Percentiles rank a stretch among this genome's conserved stretches.
Conservation (phyloP, 208 protist species). For the Porcisia hertigi region DNA sequence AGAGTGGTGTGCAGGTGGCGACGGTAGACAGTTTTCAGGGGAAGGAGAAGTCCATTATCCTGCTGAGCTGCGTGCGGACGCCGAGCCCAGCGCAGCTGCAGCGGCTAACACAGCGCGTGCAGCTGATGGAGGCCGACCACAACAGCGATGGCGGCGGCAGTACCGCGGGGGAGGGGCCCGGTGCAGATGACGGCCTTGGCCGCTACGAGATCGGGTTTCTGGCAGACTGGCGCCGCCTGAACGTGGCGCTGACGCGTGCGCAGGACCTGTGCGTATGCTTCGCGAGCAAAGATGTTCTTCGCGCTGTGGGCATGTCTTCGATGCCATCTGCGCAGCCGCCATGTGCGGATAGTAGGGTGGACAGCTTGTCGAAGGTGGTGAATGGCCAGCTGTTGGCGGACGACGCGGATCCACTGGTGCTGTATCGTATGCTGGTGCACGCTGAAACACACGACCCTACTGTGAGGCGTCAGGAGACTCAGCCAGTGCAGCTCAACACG, state of each 20-base stretch:
- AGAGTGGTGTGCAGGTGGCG: conserved; percentile 70
- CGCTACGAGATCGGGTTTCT: conserved; percentile 85
- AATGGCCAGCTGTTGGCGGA: conserved; percentile 26
- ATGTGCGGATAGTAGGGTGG: conserved; percentile 20
- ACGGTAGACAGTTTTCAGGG: conserved; percentile 95
- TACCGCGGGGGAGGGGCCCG: conserved; percentile 13
- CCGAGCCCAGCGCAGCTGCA: conserved; percentile 25
- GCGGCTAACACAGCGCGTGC: conserved; percentile 27
- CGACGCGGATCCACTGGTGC: conserved; percentile 63
- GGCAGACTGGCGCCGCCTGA: conserved; percentile 85
- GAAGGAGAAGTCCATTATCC: conserved; percentile 92
- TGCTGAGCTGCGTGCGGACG: conserved; percentile 92
- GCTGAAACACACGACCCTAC: conserved; percentile 24
- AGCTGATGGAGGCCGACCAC: conserved; percentile 8
- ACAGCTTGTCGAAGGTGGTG: conserved; percentile 27
- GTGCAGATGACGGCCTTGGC: conserved; percentile 16
- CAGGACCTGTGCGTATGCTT: conserved; percentile 83
- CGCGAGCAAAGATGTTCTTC: conserved; percentile 47
- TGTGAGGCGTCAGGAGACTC: neutral
- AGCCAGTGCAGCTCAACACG: neutral
- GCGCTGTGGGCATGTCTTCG: conserved; percentile 29
- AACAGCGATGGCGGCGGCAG: conserved; percentile 10
- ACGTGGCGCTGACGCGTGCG: conserved; percentile 94
- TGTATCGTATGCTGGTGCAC: conserved; percentile 55
- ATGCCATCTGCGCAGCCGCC: conserved; percentile 3